Conservation (phyloP, 495 filamentous ascomycete genomes). For the Neurospora terricola region DNA sequence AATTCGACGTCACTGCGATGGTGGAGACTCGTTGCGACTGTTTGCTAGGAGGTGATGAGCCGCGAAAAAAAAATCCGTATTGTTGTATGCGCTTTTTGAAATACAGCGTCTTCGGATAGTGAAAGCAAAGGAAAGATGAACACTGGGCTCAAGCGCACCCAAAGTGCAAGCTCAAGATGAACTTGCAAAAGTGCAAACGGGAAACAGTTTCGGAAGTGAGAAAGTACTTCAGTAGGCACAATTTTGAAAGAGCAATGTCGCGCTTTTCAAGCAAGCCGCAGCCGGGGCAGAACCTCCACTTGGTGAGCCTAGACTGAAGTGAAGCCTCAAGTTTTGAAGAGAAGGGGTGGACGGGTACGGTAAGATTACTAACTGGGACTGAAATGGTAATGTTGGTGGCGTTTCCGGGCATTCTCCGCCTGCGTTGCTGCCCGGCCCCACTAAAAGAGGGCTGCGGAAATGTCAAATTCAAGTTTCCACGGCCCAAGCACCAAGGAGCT, state of each 20-base stretch:
- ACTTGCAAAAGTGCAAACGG: not conserved
- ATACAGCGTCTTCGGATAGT: constrained; percentile 41
- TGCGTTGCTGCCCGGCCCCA: not conserved
- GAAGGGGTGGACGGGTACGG: not conserved
- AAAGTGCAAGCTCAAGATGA: not conserved
- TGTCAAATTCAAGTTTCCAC: not conserved
- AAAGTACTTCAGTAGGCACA: not conserved
- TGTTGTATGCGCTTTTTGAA: constrained; percentile 39
- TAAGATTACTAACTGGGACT: not conserved
- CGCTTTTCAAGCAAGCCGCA: not conserved
- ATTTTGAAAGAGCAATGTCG: not conserved
- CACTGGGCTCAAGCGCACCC: not conserved
- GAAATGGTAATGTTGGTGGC: not conserved
- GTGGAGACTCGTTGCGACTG: not conserved
- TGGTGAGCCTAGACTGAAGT: not conserved
- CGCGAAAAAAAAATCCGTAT: not conserved
- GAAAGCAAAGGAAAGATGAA: constrained; percentile 1
- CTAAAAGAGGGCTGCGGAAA: not conserved
- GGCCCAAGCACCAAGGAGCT: not conserved
- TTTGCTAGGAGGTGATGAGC: not conserved
- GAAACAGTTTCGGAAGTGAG: not conserved
- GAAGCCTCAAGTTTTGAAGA: not conserved
- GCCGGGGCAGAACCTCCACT: not conserved
- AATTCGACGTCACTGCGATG: not conserved
- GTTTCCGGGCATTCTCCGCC: not conserved